These are phyloP conservation scores for Aquilaria sinensis DNA, from an alignment of 345 rosid genomes.

Conservation along the genomic window DNA sequence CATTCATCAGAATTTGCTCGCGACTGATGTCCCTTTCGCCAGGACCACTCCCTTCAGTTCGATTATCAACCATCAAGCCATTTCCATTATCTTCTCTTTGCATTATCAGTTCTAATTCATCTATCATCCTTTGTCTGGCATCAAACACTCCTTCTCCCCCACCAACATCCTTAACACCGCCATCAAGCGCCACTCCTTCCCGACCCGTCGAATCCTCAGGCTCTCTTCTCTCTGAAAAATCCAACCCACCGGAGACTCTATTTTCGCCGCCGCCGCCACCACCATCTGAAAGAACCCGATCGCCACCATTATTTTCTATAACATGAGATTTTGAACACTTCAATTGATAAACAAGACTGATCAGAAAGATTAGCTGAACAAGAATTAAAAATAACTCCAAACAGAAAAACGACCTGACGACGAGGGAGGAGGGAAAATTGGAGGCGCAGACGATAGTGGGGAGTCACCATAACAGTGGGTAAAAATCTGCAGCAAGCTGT, in stretches of 20 bases:
- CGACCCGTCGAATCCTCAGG: constrained; percentile 7
- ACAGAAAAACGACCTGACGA: constrained; percentile 18
- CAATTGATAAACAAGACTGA: neutral
- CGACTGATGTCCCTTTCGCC: constrained; percentile 22
- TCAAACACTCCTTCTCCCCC: constrained; percentile 10
- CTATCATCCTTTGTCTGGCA: constrained; percentile 16
- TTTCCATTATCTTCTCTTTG: constrained; percentile 20
- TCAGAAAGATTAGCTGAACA: neutral
- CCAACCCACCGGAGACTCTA: constrained; percentile 11
- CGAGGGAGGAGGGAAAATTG: constrained; percentile 21
- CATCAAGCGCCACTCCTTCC: constrained; percentile 12
- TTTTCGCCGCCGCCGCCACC: constrained; percentile 2
- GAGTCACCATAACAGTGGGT: constrained; percentile 40
- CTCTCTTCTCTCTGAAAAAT: constrained; percentile 10
- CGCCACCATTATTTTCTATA: constrained; percentile 17
- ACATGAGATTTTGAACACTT: neutral
- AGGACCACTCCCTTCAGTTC: constrained; percentile 20
- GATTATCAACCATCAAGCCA: constrained; percentile 13
- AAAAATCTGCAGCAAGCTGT: constrained; percentile 35
- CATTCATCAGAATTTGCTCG: constrained; percentile 38
- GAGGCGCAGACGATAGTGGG: constrained; percentile 32
- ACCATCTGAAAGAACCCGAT: neutral
- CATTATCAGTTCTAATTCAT: constrained; percentile 28
- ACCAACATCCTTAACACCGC: constrained; percentile 13
- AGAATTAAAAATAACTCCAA: constrained; percentile 6